phyloP scores from a whole-genome alignment of 176 grass and related monocot genomes.

The Avena eriantha region DNA sequence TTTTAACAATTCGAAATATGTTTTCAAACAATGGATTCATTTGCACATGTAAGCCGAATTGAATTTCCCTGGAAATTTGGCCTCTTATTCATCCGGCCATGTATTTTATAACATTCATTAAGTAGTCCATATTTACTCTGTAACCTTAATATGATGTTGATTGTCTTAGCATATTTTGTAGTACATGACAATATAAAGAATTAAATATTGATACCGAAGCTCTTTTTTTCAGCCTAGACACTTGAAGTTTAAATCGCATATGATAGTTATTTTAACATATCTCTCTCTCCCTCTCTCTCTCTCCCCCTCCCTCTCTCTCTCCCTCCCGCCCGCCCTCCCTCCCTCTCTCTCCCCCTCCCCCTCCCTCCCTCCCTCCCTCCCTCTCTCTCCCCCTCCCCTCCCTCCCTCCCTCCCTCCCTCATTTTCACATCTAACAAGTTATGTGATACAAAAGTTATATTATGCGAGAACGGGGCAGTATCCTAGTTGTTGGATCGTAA shows the following conservation, averaged over 20 bases:
- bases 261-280: background rate
- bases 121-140: background rate
- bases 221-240: background rate
- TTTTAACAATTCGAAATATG: too few species aligned
- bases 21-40: too few species aligned
- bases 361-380: too few species aligned
- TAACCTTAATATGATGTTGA: background rate
- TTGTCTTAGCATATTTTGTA: background rate
- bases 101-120: background rate
- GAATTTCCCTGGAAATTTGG: background rate
- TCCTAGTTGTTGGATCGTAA: too few species aligned
- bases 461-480: too few species aligned
- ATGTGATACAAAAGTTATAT: too few species aligned
- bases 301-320: too few species aligned
- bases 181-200: background rate
- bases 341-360: too few species aligned
- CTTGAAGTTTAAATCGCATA: background rate
- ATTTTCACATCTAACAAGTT: background rate
- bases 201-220: background rate
- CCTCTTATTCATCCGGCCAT: background rate
- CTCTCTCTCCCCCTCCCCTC: too few species aligned
- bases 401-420: too few species aligned
- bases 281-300: background rate
- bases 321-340: too few species aligned
- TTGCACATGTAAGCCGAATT: too few species aligned